Conservation (phyloP, 441 rosid genomes). For the Aquilaria agallochum region DNA sequence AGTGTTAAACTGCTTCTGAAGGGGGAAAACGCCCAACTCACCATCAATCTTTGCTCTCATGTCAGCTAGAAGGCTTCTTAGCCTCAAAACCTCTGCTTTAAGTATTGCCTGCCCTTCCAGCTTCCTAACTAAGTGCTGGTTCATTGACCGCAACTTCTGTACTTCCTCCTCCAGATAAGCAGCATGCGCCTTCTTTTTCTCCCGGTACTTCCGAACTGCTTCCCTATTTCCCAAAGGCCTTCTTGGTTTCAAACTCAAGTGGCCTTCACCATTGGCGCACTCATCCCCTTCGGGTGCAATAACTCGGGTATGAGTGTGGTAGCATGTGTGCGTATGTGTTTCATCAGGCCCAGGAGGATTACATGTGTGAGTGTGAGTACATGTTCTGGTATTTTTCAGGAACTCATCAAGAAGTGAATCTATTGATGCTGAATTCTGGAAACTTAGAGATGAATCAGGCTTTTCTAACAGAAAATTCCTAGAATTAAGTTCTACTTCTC, state of each 20-base stretch:
- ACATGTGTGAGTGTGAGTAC: conserved; percentile 62
- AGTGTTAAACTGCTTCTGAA: conserved; percentile 35
- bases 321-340: conserved; percentile 62
- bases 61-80: conserved; percentile 42
- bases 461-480: conserved; percentile 21
- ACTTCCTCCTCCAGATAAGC: conserved; percentile 74
- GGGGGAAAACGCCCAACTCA: conserved; percentile 46
- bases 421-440: conserved; percentile 21
- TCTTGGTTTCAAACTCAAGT: conserved; percentile 26
- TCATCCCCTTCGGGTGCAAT: conserved; percentile 37
- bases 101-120: conserved; percentile 46
- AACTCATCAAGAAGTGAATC: conserved; percentile 36
- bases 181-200: conserved; percentile 72
- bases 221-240: conserved; percentile 60
- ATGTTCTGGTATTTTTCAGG: conserved; percentile 33
- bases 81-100: conserved; percentile 50
- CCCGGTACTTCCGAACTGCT: conserved; percentile 72
- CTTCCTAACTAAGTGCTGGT: conserved; percentile 46
- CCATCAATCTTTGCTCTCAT: conserved; percentile 48
- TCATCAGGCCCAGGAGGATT: conserved; percentile 51
- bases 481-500: conserved; percentile 34
- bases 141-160: conserved; percentile 34
- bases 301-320: conserved; percentile 57
- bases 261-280: conserved; percentile 20
- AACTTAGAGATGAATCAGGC: conserved; percentile 19